These are phyloP conservation scores for Cladophialophora psammophila DNA, from an alignment of 2,329 filamentous ascomycete genomes.

Conservation along the genomic window DNA sequence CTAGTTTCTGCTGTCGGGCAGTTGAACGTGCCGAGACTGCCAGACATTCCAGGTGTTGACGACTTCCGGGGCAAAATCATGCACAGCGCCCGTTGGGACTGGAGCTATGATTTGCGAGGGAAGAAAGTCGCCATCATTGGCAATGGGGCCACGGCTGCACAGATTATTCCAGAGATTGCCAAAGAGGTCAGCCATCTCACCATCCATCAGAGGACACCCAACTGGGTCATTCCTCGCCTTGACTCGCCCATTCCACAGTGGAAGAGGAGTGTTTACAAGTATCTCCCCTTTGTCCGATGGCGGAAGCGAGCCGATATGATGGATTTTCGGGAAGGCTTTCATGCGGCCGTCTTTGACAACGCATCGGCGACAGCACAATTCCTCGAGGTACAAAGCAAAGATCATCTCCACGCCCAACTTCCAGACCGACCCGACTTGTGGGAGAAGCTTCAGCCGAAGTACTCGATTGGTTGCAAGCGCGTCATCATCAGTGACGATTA, in stretches of 20 bases:
- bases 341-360: slow-evolving; percentile 52
- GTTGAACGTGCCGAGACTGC: slow-evolving; percentile 60
- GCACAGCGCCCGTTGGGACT: slow-evolving; percentile 50
- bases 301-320: slow-evolving; percentile 59
- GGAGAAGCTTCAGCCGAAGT: slow-evolving; percentile 62
- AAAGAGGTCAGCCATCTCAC: slow-evolving; percentile 59
- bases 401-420: slow-evolving; percentile 56
- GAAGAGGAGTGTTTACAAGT: slow-evolving; percentile 55
- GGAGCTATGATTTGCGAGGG: slow-evolving; percentile 61
- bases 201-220: slow-evolving; percentile 65
- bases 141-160: slow-evolving; percentile 66
- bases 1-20: slow-evolving; percentile 66
- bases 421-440: slow-evolving; percentile 59
- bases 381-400: slow-evolving; percentile 48
- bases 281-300: slow-evolving; percentile 60
- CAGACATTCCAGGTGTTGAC: slow-evolving; percentile 43
- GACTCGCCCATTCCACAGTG: slow-evolving; percentile 57
- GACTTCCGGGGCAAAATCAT: slow-evolving; percentile 44
- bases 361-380: slow-evolving; percentile 51
- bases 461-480: slow-evolving; percentile 51
- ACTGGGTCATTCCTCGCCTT: slow-evolving; percentile 64
- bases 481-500: slow-evolving; percentile 65
- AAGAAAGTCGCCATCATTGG: slow-evolving; percentile 67
- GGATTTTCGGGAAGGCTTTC: slow-evolving; percentile 62
- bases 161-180: slow-evolving; percentile 65